A percentile compares a stretch with the other conserved stretches of the same genome.
phyloP scores from a whole-genome alignment of 2,329 filamentous ascomycete species.

The Cladosporium sp. region DNA sequence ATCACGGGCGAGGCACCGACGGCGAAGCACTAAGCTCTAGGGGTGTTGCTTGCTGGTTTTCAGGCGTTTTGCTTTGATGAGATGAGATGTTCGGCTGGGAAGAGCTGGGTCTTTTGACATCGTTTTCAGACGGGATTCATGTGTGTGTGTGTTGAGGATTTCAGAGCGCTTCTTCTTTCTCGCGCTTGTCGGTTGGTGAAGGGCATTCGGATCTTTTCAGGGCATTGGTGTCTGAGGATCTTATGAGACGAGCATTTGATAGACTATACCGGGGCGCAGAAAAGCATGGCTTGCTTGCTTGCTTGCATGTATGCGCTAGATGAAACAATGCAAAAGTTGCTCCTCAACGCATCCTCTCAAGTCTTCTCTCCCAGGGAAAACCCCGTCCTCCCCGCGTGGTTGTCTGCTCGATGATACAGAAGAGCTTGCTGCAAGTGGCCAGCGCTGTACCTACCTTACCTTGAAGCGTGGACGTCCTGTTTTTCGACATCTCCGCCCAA shows the following conservation, averaged over 20 bases:
- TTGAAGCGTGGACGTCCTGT: too few species aligned
- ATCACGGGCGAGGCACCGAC: conserved; percentile 58
- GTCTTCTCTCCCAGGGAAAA: too few species aligned
- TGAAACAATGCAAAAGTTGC: too few species aligned
- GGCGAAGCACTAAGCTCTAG: conserved; percentile 52
- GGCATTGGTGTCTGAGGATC: not conserved
- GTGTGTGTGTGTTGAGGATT: not conserved
- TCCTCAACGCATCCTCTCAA: too few species aligned
- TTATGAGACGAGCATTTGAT: not conserved
- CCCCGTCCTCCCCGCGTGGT: too few species aligned
- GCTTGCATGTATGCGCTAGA: too few species aligned
- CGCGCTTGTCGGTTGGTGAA: not conserved
- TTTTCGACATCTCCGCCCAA: too few species aligned
- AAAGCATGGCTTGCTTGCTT: too few species aligned
- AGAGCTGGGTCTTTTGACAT: not conserved
- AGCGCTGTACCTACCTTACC: too few species aligned
- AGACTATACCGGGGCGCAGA: not conserved
- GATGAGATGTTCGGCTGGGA: not conserved
- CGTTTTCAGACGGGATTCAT: not conserved
- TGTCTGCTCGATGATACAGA: too few species aligned
- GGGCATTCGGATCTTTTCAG: not conserved
- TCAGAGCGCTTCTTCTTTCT: not conserved
- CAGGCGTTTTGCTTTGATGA: not conserved
- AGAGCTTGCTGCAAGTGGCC: too few species aligned
- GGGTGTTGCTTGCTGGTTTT: too few species aligned